Conservation (phyloP, 2,329 filamentous ascomycete species). For the Exophiala mesophila region DNA sequence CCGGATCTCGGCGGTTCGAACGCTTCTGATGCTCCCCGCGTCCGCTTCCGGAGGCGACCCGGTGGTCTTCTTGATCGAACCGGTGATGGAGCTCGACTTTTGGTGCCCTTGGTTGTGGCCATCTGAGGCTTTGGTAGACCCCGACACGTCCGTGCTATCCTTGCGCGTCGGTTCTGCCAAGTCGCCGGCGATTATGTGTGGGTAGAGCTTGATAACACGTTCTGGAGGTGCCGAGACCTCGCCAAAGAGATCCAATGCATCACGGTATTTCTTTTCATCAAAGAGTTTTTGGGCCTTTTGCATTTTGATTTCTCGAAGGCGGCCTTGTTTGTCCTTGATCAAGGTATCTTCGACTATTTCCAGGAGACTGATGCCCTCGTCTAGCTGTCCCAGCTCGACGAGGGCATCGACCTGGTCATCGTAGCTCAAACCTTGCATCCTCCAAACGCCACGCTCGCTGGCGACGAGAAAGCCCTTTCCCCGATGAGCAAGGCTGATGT, state of each 20-base stretch:
- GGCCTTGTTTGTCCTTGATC: constrained; percentile 72
- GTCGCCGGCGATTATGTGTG: constrained; percentile 75
- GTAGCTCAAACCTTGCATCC: constrained; percentile 90
- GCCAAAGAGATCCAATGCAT: constrained; percentile 85
- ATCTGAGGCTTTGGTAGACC: constrained; percentile 1
- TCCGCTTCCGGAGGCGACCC: constrained; percentile 12
- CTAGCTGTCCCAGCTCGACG: constrained; percentile 66
- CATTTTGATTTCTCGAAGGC: constrained; percentile 81
- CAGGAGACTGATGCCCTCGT: constrained; percentile 87
- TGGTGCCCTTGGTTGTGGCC: constrained; percentile 6
- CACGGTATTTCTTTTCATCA: constrained; percentile 72
- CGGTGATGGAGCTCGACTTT: constrained; percentile 13
- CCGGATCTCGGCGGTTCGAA: constrained; percentile 16
- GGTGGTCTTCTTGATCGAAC: constrained; percentile 14
- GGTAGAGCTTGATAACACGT: constrained; percentile 79
- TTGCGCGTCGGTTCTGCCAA: constrained; percentile 49
- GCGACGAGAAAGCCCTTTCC: constrained; percentile 93
- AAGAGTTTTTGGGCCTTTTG: constrained; percentile 85
- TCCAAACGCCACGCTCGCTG: constrained; percentile 88
- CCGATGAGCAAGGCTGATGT: constrained; percentile 88
- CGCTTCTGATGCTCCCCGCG: constrained; percentile 17
- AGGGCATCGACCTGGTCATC: constrained; percentile 83
- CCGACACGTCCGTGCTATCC: constrained; percentile 30
- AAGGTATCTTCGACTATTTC: constrained; percentile 89
- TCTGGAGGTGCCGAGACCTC: constrained; percentile 87